phyloP scores from a whole-genome alignment of 176 grass and related monocot genomes.

The Oryza brachyantha region DNA sequence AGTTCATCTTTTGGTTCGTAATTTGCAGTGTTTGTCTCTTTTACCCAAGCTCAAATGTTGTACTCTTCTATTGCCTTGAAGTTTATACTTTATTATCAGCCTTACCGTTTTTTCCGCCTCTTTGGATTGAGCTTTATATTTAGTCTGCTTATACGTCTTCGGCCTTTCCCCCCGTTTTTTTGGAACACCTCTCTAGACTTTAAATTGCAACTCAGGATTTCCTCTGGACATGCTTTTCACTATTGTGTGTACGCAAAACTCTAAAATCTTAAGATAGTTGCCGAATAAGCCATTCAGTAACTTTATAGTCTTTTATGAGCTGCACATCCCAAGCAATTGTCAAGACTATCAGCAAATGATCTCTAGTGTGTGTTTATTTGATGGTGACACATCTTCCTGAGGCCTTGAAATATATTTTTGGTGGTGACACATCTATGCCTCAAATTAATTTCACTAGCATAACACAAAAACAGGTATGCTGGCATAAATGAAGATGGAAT shows the following conservation, averaged over 20 bases:
- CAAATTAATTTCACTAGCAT: conserved; percentile 22
- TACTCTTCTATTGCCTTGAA: too few relatives aligned
- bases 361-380: not conserved
- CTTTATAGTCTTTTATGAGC: not conserved
- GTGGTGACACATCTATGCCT: not conserved
- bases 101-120: too few relatives aligned
- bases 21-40: too few relatives aligned
- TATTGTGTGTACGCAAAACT: not conserved
- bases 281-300: not conserved
- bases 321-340: not conserved
- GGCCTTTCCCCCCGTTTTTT: too few relatives aligned
- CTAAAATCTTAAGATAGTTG: not conserved
- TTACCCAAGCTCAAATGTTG: too few relatives aligned
- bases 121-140: not conserved
- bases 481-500: conserved; percentile 28
- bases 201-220: too few relatives aligned
- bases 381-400: not conserved
- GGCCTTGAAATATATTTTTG: not conserved
- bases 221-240: not conserved
- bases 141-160: not conserved
- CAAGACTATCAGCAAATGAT: not conserved
- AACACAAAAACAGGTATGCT: conserved; percentile 41
- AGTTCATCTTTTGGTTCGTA: too few relatives aligned
- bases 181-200: too few relatives aligned
- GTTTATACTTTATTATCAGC: too few relatives aligned